Percentiles rank a stretch among this genome's conserved stretches.
Evolutionary conservation across 2,329 filamentous ascomycete species (phyloP).

Genomic region (Pseudopyrenochaeta lycopersici): DNA sequence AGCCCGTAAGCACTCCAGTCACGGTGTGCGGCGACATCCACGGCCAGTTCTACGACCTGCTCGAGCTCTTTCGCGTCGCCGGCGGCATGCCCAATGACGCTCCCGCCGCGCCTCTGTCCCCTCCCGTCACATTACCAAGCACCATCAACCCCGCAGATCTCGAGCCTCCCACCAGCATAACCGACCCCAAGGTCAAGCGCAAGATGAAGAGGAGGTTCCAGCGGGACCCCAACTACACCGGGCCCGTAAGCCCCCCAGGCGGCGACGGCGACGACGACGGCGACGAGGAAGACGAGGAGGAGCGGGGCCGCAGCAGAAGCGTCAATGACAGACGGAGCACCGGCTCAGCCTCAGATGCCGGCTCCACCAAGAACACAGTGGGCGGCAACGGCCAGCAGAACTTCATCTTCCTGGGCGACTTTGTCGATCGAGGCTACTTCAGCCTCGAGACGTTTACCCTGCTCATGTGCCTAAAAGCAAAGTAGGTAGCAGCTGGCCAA

Average conservation of each 20-base stretch:
- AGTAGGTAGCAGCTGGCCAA: constrained; percentile 56
- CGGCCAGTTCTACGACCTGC: constrained; percentile 96
- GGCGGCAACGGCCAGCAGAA: constrained; percentile 69
- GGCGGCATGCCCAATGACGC: constrained; percentile 92
- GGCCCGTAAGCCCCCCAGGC: constrained; percentile 58
- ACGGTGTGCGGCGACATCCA: constrained; percentile 98
- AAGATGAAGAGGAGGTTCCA: constrained; percentile 73
- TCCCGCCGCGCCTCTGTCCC: constrained; percentile 67
- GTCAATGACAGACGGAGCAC: constrained; percentile 51
- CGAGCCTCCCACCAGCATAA: constrained; percentile 89
- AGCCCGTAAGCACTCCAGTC: constrained; percentile 95
- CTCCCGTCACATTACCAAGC: constrained; percentile 68
- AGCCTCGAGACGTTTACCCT: constrained; percentile 77
- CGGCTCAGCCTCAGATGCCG: constrained; percentile 53
- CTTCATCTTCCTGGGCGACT: constrained; percentile 75
- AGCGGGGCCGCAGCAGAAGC: constrained; percentile 56
- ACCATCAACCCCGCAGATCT: constrained; percentile 91
- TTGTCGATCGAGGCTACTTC: constrained; percentile 79
- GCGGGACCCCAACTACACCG: constrained; percentile 62
- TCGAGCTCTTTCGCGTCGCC: constrained; percentile 95
- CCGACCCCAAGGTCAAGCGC: constrained; percentile 84
- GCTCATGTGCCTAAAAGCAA: constrained; percentile 76
- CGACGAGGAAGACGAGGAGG: constrained; percentile 58
- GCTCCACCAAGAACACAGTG: constrained; percentile 49
- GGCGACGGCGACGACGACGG: constrained; percentile 58